phyloP scores from a whole-genome alignment of 225 moss, liverwort and hornwort genomes.

The Sphagnum tenellum region DNA sequence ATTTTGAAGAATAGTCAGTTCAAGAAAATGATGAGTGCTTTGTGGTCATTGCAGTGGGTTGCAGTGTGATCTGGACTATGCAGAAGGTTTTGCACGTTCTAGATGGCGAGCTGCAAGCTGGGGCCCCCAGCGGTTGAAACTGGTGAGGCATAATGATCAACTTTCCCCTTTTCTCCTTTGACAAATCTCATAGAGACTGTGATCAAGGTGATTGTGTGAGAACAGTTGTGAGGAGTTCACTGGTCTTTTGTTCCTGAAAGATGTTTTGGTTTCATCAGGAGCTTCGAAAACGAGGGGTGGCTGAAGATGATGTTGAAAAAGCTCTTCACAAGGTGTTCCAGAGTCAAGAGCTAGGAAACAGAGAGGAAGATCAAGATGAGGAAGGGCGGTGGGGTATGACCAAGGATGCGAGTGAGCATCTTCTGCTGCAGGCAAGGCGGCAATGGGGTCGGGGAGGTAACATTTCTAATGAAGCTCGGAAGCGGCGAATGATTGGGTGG shows the following conservation, averaged over 20 bases:
- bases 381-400: slow-evolving; percentile 66
- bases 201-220: too few relatives aligned
- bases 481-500: slow-evolving; percentile 87
- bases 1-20: not conserved
- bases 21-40: not conserved
- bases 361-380: slow-evolving; percentile 16
- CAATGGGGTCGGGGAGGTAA: slow-evolving; percentile 63
- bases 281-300: slow-evolving; percentile 55
- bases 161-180: not conserved
- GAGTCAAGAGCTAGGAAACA: slow-evolving; percentile 4
- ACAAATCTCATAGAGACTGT: too few relatives aligned
- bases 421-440: slow-evolving; percentile 47
- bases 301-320: slow-evolving; percentile 35
- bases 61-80: slow-evolving; percentile 82
- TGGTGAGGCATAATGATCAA: slow-evolving; percentile 17
- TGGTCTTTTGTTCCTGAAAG: too few relatives aligned
- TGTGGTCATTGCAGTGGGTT: slow-evolving; percentile 53
- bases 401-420: slow-evolving; percentile 54
- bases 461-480: slow-evolving; percentile 36
- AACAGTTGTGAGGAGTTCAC: too few relatives aligned
- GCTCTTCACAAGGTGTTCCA: slow-evolving; percentile 54
- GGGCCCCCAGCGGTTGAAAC: slow-evolving; percentile 89
- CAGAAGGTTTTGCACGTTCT: slow-evolving; percentile 70
- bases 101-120: slow-evolving; percentile 81
- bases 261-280: slow-evolving; percentile 29